Evolutionary conservation across 352 stramenopile species (phyloP), one percentile per base, ranked within the genome.

Genomic region (Pythium guiyangense): DNA sequence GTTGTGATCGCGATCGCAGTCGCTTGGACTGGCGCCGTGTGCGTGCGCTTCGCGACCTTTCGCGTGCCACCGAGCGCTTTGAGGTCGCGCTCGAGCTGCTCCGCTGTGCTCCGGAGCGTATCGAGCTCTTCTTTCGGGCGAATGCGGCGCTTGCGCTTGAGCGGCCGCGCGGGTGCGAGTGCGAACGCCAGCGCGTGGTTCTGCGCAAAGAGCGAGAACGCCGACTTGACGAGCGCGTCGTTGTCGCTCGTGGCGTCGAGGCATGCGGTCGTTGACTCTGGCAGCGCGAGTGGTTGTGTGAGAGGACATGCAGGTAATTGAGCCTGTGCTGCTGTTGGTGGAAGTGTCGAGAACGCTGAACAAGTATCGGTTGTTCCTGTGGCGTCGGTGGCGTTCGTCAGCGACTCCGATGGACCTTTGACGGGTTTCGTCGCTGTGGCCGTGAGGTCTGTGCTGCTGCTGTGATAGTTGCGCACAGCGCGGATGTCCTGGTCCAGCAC

Each of bases 81-180:
- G 34, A 62, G 47, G 6, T 55, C 14, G n/a, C 39, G 47, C 55
- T 49, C n/a, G 18, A 62, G 26, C 6, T 14, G 40, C 27, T 31
- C 48, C 2, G 55, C 47, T 29, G 47, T 55, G 29, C 26, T 29
- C 6, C 53, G 53, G 14, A 59, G 22, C 29, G 53, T 52, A 14
- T 50, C 43, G 27, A 59, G 49, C 45, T 59, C 53, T 31, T 59
- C 53, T 15, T 59, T 59, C 14, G 42, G 25, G 14, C 53, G 53
- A 34, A 59, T 35, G 12, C 47, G 49, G 2, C 54, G 54, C 54
- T 59, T 59, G 29, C 31, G 54, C 54, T 48, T 47, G 22, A 39
- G 29, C 25, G 45, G 45, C 9, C 44, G 54, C 15, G 54, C n/a
- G 8, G 44, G 54, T 15, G 45, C 54, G n/a, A 59, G 40, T 22